These are phyloP conservation scores for Russula griseocarnosa DNA, from an alignment of 768 basidiomycete species.

Conservation along the genomic window DNA sequence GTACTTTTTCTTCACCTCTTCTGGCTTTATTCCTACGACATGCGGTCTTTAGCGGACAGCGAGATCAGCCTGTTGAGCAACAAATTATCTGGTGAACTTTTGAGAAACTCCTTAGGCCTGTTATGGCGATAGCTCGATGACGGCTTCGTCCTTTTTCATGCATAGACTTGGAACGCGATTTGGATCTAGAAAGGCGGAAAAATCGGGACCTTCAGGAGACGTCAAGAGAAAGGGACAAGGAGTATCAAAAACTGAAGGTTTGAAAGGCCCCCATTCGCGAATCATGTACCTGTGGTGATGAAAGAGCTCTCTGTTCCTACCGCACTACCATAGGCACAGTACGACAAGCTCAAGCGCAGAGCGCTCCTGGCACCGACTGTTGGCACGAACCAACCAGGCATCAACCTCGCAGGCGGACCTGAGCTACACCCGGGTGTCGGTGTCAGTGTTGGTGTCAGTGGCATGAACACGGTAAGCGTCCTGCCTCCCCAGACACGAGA, in stretches of 20 bases:
- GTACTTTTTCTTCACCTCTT: conserved; percentile 35
- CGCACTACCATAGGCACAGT: conserved; percentile 48
- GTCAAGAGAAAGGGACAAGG: conserved; percentile 74
- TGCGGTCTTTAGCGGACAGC: conserved; percentile 56
- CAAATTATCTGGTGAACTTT: conserved; percentile 56
- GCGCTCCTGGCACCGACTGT: conserved; percentile 49
- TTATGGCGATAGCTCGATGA: conserved; percentile 39
- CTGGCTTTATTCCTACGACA: not conserved
- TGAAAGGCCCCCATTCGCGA: conserved; percentile 10
- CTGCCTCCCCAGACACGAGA: not conserved
- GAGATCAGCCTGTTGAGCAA: conserved; percentile 67
- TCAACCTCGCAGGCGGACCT: conserved; percentile 12
- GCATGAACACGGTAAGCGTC: conserved; percentile 12
- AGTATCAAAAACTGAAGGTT: conserved; percentile 84
- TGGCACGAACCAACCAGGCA: conserved; percentile 19
- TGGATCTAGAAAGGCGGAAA: conserved; percentile 75
- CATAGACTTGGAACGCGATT: conserved; percentile 74
- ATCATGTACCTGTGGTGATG: not conserved
- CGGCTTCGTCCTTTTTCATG: not conserved
- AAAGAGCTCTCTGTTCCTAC: not conserved
- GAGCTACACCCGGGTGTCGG: conserved; percentile 4
- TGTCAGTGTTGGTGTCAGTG: conserved; percentile 1
- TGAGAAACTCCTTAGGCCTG: not conserved
- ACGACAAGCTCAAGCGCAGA: conserved; percentile 81
- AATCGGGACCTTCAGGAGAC: conserved; percentile 69